Conservation (phyloP, 2,329 filamentous ascomycete species). For the Talaromyces sp. region DNA sequence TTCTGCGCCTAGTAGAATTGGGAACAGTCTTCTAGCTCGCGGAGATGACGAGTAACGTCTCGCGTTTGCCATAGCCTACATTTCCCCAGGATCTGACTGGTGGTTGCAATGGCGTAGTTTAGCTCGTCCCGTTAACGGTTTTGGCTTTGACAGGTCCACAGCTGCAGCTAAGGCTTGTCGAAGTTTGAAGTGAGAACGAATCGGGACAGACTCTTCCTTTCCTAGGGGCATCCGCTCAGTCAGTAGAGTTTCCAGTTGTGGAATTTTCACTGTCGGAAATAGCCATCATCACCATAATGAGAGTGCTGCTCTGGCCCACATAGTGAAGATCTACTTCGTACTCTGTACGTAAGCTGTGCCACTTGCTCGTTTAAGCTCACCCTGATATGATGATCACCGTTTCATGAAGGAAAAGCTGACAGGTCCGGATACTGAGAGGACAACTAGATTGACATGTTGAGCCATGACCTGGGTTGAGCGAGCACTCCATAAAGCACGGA, state of each 20-base stretch:
- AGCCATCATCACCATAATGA: not conserved
- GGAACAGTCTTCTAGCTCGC: not conserved
- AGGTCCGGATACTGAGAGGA: not conserved
- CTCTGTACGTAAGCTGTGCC: not conserved
- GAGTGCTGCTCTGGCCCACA: not conserved
- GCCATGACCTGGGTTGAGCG: no score
- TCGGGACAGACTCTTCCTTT: not conserved
- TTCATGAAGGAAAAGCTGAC: not conserved
- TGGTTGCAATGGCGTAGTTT: not conserved
- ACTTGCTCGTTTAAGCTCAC: not conserved
- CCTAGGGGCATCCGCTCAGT: not conserved
- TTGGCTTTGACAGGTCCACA: slow-evolving; percentile 4
- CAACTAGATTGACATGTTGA: not conserved
- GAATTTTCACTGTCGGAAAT: not conserved
- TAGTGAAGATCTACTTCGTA: not conserved
- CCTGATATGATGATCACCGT: not conserved
- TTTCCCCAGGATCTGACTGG: not conserved
- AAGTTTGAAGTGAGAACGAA: not conserved
- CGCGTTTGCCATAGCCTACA: not conserved
- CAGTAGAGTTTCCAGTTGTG: not conserved
- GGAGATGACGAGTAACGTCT: not conserved
- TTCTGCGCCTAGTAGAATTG: not conserved
- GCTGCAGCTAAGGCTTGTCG: not conserved
- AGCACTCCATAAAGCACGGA: no score
- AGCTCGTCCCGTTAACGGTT: not conserved